Evolutionary conservation across 768 basidiomycete genomes (phyloP).

Genomic region (Hericium alpestre): DNA sequence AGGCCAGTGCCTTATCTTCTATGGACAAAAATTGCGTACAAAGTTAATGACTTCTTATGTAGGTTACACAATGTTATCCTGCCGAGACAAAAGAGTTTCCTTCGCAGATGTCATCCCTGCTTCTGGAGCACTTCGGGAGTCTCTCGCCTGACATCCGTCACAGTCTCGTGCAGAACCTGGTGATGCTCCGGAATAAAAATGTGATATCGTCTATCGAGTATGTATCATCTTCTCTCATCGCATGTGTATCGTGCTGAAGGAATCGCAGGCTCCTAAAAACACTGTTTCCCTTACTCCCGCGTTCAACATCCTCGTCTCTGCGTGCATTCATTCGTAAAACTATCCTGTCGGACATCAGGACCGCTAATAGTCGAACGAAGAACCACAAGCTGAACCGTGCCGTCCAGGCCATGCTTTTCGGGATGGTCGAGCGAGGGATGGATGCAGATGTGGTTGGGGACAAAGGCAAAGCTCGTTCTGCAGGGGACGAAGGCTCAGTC

Average conservation of each 20-base stretch:
- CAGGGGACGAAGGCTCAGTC: slow-evolving; percentile 28
- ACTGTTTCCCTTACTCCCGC: slow-evolving; percentile 92
- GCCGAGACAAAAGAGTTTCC: slow-evolving; percentile 83
- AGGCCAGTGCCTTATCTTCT: slow-evolving; percentile 32
- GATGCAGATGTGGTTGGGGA: slow-evolving; percentile 69
- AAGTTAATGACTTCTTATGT: background rate
- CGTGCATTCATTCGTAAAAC: slow-evolving; percentile 84
- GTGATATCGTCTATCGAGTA: slow-evolving; percentile 90
- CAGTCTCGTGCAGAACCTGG: slow-evolving; percentile 79
- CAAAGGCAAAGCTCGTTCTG: slow-evolving; percentile 60
- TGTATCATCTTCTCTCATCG: slow-evolving; percentile 18
- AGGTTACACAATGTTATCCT: slow-evolving; percentile 92
- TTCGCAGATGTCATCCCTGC: slow-evolving; percentile 61
- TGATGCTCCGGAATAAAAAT: slow-evolving; percentile 87
- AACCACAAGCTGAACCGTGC: slow-evolving; percentile 95
- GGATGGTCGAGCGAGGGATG: slow-evolving; percentile 93
- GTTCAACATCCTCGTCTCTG: slow-evolving; percentile 77
- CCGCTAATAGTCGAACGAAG: slow-evolving; percentile 77
- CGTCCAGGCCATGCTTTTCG: slow-evolving; percentile 91
- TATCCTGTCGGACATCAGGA: slow-evolving; percentile 86
- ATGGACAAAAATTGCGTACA: background rate
- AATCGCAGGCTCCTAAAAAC: slow-evolving; percentile 66
- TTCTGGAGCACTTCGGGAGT: slow-evolving; percentile 68
- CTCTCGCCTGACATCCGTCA: slow-evolving; percentile 76
- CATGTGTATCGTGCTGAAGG: background rate